A percentile compares a stretch with the other conserved stretches of the same genome.
These are phyloP conservation scores for Gonium pectorale DNA, from an alignment of 139 green algal species.

Conservation along the genomic window DNA sequence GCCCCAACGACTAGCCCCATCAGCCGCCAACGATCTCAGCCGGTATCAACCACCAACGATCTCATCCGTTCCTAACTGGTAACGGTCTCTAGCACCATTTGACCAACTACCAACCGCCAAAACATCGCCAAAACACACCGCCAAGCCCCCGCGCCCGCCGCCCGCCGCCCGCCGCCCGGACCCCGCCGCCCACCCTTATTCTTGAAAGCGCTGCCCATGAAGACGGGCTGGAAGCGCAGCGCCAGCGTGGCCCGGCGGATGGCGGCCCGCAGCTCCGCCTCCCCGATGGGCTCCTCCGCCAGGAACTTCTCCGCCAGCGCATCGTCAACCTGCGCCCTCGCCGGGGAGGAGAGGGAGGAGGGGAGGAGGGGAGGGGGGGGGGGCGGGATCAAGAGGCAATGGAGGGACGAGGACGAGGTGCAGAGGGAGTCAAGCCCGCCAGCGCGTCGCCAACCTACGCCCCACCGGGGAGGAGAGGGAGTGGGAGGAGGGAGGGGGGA, in stretches of 20 bases:
- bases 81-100: no score
- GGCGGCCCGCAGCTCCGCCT: conserved; percentile 75
- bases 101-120: no score
- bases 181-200: conserved; percentile 75
- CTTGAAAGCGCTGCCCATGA: conserved; percentile 97
- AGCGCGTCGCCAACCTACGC: no score
- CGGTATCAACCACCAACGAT: no score
- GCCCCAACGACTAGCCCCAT: no score
- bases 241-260: conserved; percentile 84
- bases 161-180: neutral
- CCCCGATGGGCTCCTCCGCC: conserved; percentile 79
- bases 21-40: no score
- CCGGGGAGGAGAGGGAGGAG: neutral
- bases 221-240: conserved; percentile 89
- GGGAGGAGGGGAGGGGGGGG: neutral
- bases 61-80: no score
- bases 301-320: conserved; percentile 93
- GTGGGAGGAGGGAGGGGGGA: no score
- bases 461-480: no score
- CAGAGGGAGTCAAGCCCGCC: no score
- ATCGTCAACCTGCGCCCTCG: conserved; percentile 93
- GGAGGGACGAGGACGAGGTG: neutral
- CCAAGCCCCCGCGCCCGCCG: neutral
- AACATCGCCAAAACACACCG: no score
- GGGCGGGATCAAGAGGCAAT: no score